A percentile compares a stretch with the other conserved stretches of the same genome.
phyloP scores from a whole-genome alignment of 495 filamentous ascomycete genomes.

The Collariella sp. region DNA sequence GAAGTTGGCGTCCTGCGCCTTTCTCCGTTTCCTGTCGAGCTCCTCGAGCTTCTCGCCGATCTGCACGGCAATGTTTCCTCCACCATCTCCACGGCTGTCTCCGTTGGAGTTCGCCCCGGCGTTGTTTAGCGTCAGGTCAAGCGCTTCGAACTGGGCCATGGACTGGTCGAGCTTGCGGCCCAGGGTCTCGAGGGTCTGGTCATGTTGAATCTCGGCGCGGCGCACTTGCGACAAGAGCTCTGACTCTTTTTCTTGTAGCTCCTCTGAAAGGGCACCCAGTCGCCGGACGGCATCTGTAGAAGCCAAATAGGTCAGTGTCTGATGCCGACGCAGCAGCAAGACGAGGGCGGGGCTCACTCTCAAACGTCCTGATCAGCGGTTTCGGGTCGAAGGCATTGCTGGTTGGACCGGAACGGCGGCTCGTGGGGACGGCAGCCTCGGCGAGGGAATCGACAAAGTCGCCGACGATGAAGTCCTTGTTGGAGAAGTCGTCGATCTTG shows the following conservation, averaged over 20 bases:
- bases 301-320: too few species aligned
- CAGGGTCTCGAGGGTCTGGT: slow-evolving; percentile 74
- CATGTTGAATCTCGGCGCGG: slow-evolving; percentile 84
- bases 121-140: slow-evolving; percentile 70
- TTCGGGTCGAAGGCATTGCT: slow-evolving; percentile 90
- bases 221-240: slow-evolving; percentile 83
- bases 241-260: slow-evolving; percentile 76
- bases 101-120: slow-evolving; percentile 30
- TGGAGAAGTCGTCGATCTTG: slow-evolving; percentile 81
- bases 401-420: slow-evolving; percentile 61
- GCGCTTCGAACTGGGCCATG: slow-evolving; percentile 78
- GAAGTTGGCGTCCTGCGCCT: slow-evolving; percentile 89
- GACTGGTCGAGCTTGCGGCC: slow-evolving; percentile 83
- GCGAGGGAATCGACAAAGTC: slow-evolving; percentile 94
- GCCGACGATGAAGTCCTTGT: slow-evolving; percentile 90
- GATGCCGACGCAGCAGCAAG: neutral
- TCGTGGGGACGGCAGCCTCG: slow-evolving; percentile 64
- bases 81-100: slow-evolving; percentile 50
- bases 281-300: slow-evolving; percentile 62
- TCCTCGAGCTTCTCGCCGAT: slow-evolving; percentile 91
- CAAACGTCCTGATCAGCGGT: slow-evolving; percentile 90
- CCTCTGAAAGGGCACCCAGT: slow-evolving; percentile 71
- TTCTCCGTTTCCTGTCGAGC: slow-evolving; percentile 79
- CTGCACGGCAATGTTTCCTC: slow-evolving; percentile 81
- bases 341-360: slow-evolving; percentile 44